Conservation (phyloP, 2,329 filamentous ascomycete genomes). For the Colletotrichum brevisporum region DNA sequence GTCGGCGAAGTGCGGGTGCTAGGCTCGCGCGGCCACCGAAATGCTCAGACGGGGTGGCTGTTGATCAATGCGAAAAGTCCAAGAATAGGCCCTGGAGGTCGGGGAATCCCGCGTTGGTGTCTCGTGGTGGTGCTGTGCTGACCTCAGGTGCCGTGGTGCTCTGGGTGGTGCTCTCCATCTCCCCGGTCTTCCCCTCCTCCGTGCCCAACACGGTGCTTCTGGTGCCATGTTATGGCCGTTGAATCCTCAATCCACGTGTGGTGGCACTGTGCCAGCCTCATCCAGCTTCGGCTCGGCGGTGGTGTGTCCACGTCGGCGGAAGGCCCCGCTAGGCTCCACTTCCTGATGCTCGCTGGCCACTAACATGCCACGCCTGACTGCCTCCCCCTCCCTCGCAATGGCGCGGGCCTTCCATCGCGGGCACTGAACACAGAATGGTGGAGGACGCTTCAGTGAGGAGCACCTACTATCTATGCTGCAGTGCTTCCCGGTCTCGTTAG, state of each 20-base stretch:
- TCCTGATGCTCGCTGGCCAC: background rate
- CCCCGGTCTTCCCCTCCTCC: too few relatives aligned
- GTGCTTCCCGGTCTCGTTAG: too few relatives aligned
- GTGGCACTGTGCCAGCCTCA: conserved; percentile 31
- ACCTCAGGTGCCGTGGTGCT: too few relatives aligned
- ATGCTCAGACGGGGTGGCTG: conserved; percentile 27
- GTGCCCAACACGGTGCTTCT: background rate
- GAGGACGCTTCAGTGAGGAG: too few relatives aligned
- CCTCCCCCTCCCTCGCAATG: too few relatives aligned
- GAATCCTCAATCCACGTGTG: too few relatives aligned
- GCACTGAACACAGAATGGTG: too few relatives aligned
- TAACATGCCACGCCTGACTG: background rate
- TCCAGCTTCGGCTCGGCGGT: conserved; percentile 7
- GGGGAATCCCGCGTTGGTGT: conserved; percentile 31
- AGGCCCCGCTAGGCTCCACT: conserved; percentile 22
- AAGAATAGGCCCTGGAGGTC: conserved; percentile 33
- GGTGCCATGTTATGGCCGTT: background rate
- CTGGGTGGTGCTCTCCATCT: too few relatives aligned
- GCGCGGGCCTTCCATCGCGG: too few relatives aligned
- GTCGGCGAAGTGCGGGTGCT: background rate
- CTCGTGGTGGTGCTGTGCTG: background rate
- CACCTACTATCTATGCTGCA: too few relatives aligned
- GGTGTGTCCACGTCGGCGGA: conserved; percentile 34
- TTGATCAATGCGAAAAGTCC: conserved; percentile 35
- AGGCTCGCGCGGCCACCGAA: background rate